Percentiles rank a stretch among this genome's conserved stretches.
Conservation (phyloP, 768 basidiomycete genomes). For the Lentinula lateritia region DNA sequence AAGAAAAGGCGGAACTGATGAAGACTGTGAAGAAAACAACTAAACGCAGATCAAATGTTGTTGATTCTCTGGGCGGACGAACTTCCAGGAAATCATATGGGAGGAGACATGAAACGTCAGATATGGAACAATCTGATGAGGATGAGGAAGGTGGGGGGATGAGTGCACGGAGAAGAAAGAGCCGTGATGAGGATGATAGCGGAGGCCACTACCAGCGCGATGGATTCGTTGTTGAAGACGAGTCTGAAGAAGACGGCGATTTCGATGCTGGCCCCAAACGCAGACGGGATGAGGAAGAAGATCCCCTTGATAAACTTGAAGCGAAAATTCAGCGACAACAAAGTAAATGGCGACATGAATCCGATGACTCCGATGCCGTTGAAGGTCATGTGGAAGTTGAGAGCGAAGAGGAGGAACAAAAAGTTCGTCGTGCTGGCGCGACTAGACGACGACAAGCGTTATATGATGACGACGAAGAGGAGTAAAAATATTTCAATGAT, state of each 20-base stretch:
- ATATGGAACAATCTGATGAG: slow-evolving; percentile 53
- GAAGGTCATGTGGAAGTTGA: slow-evolving; percentile 65
- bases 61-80: slow-evolving; percentile 41
- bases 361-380: slow-evolving; percentile 24
- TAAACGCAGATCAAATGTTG: slow-evolving; percentile 48
- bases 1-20: slow-evolving; percentile 62
- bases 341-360: slow-evolving; percentile 28
- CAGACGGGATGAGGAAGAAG: slow-evolving; percentile 39
- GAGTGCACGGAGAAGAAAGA: slow-evolving; percentile 37
- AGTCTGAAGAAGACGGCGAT: slow-evolving; percentile 61
- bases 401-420: slow-evolving; percentile 69
- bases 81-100: slow-evolving; percentile 13
- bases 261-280: slow-evolving; percentile 32
- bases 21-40: slow-evolving; percentile 62
- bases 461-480: slow-evolving; percentile 63
- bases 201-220: slow-evolving; percentile 76
- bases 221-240: slow-evolving; percentile 79
- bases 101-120: slow-evolving; percentile 34
- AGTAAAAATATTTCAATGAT: slow-evolving; percentile 6
- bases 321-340: slow-evolving; percentile 42
- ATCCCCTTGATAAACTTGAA: slow-evolving; percentile 65
- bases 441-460: slow-evolving; percentile 54
- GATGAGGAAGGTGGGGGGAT: slow-evolving; percentile 47
- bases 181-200: slow-evolving; percentile 42
- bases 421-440: slow-evolving; percentile 49